These are phyloP conservation scores for Arctium minus DNA, from an alignment of 129 eudicot species.

Conservation along the genomic window DNA sequence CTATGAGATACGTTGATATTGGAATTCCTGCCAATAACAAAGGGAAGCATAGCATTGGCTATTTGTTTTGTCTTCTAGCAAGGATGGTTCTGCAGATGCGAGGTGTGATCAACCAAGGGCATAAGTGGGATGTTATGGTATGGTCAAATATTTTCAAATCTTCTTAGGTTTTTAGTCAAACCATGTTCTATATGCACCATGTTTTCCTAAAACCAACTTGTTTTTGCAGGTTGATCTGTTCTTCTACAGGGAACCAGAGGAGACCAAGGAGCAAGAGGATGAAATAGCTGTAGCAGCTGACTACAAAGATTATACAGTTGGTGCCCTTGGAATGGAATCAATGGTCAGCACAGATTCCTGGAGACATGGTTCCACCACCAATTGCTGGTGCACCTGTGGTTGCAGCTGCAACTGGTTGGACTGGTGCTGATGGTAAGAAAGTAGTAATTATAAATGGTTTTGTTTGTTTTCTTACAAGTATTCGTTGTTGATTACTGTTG, in stretches of 20 bases:
- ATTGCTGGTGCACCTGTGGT: slow-evolving; percentile 38
- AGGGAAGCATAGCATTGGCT: slow-evolving; percentile 84
- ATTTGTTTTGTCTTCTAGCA: slow-evolving; percentile 72
- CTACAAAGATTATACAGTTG: slow-evolving; percentile 39
- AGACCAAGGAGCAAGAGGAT: slow-evolving; percentile 59
- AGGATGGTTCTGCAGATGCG: slow-evolving; percentile 86
- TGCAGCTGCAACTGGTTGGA: slow-evolving; percentile 44
- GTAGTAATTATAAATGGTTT: neutral
- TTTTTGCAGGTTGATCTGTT: slow-evolving; percentile 67
- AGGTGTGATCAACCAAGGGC: slow-evolving; percentile 59
- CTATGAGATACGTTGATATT: slow-evolving; percentile 72
- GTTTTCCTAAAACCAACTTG: neutral
- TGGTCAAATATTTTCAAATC: neutral
- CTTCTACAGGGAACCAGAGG: slow-evolving; percentile 79
- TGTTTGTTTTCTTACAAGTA: neutral
- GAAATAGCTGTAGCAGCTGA: slow-evolving; percentile 44
- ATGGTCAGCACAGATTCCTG: slow-evolving; percentile 41
- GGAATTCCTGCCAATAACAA: slow-evolving; percentile 87
- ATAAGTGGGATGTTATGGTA: slow-evolving; percentile 81
- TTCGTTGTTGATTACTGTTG: neutral
- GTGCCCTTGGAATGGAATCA: slow-evolving; percentile 42
- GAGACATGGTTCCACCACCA: slow-evolving; percentile 30
- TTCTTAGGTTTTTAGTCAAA: neutral
- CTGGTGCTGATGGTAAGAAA: slow-evolving; percentile 47
- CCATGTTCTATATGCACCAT: no score